Evolutionary conservation across 129 eudicot species (phyloP).

Genomic region (Helianthus tuberosus): DNA sequence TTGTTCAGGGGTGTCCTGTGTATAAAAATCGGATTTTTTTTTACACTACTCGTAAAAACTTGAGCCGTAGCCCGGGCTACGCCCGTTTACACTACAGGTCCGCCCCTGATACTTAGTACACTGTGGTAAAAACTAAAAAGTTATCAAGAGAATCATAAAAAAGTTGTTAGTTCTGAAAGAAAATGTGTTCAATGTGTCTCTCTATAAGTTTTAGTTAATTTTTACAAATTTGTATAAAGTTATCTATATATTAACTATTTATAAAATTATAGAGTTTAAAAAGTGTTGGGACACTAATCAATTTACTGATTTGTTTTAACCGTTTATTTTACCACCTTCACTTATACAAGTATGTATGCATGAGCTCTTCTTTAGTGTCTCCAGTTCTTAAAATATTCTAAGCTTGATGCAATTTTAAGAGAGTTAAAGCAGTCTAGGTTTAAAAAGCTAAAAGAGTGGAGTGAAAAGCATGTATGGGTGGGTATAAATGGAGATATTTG

Average conservation of each 20-base stretch:
- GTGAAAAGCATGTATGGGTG: slow-evolving; percentile 16
- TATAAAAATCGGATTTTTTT: too few species aligned
- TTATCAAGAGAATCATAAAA: not conserved
- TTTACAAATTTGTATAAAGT: not conserved
- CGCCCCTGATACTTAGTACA: not conserved
- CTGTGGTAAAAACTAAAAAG: not conserved
- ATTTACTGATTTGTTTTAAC: not conserved
- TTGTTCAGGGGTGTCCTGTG: too few species aligned
- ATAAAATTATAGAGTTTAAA: not conserved
- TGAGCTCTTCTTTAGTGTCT: not conserved
- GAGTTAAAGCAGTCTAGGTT: not conserved
- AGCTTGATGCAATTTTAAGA: not conserved
- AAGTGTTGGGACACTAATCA: not conserved
- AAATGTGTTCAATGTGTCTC: not conserved
- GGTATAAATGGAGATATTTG: slow-evolving; percentile 21
- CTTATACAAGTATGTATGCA: not conserved
- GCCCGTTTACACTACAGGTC: too few species aligned
- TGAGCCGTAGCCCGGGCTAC: too few species aligned
- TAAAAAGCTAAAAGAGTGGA: slow-evolving; percentile 11
- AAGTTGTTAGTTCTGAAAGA: not conserved
- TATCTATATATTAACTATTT: not conserved
- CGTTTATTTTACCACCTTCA: not conserved
- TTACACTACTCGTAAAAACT: too few species aligned
- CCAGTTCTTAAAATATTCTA: not conserved
- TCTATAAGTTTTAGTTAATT: not conserved